These are phyloP conservation scores for Claviceps digitariae DNA, from an alignment of 2,329 filamentous ascomycete species.

Conservation along the genomic window DNA sequence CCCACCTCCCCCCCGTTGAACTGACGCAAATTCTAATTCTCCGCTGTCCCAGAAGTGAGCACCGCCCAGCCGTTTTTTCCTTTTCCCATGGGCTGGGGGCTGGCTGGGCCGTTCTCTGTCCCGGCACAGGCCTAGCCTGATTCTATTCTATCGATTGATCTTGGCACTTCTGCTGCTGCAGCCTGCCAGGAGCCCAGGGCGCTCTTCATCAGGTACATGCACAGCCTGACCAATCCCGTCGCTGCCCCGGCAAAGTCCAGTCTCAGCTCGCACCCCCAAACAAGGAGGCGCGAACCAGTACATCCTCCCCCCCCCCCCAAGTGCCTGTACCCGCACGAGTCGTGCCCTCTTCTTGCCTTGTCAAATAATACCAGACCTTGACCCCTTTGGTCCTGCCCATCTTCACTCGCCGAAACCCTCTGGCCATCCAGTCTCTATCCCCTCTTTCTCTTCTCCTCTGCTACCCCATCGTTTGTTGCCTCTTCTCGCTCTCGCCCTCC, in stretches of 20 bases:
- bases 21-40: not conserved
- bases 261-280: not conserved
- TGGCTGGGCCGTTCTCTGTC: too few species aligned
- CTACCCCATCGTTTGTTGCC: not conserved
- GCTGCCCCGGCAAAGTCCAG: not conserved
- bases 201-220: not conserved
- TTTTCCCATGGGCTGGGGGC: too few species aligned
- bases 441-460: not conserved
- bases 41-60: too few species aligned
- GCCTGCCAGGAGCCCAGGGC: too few species aligned
- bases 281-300: not conserved
- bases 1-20: too few species aligned
- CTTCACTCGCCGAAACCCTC: not conserved
- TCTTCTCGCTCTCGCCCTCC: not conserved
- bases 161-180: too few species aligned
- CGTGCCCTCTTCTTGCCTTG: constrained; percentile 3
- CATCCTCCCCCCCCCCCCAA: not conserved
- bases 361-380: constrained; percentile 2
- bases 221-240: not conserved
- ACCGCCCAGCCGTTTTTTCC: too few species aligned
- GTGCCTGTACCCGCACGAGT: constrained; percentile 4
- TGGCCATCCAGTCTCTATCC: not conserved
- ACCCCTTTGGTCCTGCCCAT: not conserved
- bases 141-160: too few species aligned
- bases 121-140: too few species aligned